Percentiles rank a stretch among this genome's conserved stretches.
phyloP scores from a whole-genome alignment of 768 basidiomycete species.

The Leccinum olivaceopallidum region DNA sequence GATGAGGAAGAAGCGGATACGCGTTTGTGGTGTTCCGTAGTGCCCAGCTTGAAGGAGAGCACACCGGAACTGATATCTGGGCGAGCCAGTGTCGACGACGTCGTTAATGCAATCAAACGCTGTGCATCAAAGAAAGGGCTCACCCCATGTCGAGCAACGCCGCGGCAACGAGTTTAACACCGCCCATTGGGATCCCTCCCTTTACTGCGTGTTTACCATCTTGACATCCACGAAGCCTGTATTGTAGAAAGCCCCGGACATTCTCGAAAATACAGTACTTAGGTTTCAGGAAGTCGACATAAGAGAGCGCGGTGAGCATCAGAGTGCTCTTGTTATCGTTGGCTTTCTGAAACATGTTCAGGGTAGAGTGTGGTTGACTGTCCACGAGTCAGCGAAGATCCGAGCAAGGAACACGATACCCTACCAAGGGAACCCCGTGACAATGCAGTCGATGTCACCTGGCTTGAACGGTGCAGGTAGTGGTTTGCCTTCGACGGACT shows the following conservation, averaged over 20 bases:
- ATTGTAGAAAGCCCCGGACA: constrained; percentile 45
- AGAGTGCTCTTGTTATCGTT: constrained; percentile 69
- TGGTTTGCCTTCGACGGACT: constrained; percentile 37
- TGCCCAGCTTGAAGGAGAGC: constrained; percentile 47
- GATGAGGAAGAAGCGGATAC: constrained; percentile 51
- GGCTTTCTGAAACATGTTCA: constrained; percentile 72
- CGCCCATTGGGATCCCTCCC: constrained; percentile 73
- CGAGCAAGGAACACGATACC: background rate
- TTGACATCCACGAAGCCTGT: constrained; percentile 40
- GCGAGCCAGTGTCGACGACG: background rate
- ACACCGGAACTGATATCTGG: constrained; percentile 46
- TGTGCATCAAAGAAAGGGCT: constrained; percentile 4
- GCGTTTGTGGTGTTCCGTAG: constrained; percentile 46
- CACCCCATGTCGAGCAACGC: constrained; percentile 69
- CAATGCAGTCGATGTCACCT: constrained; percentile 59
- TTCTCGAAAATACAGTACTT: constrained; percentile 50
- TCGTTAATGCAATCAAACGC: background rate
- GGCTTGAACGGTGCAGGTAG: constrained; percentile 50
- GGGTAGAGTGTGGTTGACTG: constrained; percentile 71
- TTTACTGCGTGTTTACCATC: constrained; percentile 43
- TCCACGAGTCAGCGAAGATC: constrained; percentile 7
- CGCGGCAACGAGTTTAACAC: constrained; percentile 64
- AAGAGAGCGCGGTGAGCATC: constrained; percentile 56
- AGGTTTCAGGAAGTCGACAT: constrained; percentile 43
- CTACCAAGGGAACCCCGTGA: constrained; percentile 79